Conservation (phyloP, 208 protist genomes). For the Leishmania gerbilli region DNA sequence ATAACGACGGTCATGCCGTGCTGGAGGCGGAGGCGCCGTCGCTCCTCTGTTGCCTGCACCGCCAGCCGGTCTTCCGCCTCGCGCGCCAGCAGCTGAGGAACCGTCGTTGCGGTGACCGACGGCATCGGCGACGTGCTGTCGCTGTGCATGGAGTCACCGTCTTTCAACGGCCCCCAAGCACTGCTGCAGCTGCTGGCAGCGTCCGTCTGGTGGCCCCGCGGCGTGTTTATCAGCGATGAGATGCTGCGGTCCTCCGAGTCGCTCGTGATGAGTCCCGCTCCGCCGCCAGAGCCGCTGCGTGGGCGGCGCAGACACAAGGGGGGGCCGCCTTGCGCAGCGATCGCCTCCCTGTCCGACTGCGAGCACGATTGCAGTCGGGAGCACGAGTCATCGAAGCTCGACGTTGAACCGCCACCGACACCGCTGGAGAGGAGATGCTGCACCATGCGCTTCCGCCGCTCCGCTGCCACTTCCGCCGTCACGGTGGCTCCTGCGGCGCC, state of each 20-base stretch:
- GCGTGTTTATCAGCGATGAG: conserved; percentile 10
- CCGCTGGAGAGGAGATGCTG: conserved; percentile 3
- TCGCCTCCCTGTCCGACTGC: conserved; percentile 2
- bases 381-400: not conserved
- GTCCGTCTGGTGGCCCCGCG: conserved; percentile 6
- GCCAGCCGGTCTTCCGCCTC: conserved; percentile 10
- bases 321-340: not conserved
- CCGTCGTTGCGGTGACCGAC: not conserved
- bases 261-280: not conserved
- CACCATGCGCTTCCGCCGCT: conserved; percentile 3
- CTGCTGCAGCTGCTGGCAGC: not conserved
- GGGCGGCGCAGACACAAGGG: not conserved
- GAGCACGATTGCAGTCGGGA: not conserved
- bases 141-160: conserved; percentile 1
- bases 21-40: conserved; percentile 5
- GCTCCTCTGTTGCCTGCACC: not conserved
- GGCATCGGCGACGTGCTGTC: conserved; percentile 12
- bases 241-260: conserved; percentile 16
- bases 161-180: not conserved
- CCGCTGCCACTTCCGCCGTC: not conserved
- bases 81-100: conserved; percentile 3
- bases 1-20: not conserved
- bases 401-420: not conserved
- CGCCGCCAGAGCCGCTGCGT: not conserved
- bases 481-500: not conserved